Percentiles rank a stretch among this genome's conserved stretches.
These are phyloP conservation scores for Alternaria metachromatica DNA, from an alignment of 2,329 filamentous ascomycete species.

Conservation along the genomic window DNA sequence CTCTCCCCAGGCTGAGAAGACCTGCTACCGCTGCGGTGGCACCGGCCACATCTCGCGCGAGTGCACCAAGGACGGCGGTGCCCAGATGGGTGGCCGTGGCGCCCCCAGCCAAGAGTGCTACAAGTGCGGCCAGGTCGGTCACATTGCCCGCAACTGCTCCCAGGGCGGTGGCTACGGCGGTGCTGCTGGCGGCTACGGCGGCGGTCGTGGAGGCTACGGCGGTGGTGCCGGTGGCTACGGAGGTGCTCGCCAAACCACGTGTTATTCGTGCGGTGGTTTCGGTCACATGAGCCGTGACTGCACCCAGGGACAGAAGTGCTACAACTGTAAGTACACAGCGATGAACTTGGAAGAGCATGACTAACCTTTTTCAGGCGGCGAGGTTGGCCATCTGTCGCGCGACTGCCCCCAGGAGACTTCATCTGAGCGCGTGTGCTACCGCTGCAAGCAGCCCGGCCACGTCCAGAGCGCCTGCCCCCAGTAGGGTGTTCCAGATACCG, in stretches of 20 bases:
- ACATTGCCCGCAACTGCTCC: slow-evolving; percentile 92
- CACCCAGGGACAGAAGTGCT: slow-evolving; percentile 99
- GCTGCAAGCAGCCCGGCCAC: slow-evolving; percentile 86
- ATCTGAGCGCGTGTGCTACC: slow-evolving; percentile 97
- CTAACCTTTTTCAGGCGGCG: slow-evolving; percentile 62
- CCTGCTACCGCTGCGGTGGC: slow-evolving; percentile 77
- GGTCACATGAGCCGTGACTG: slow-evolving; percentile 99
- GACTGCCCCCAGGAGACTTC: slow-evolving; percentile 94
- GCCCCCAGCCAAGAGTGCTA: slow-evolving; percentile 75
- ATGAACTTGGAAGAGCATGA: slow-evolving; percentile 1
- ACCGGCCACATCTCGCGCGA: slow-evolving; percentile 92
- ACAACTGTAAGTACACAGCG: slow-evolving; percentile 75
- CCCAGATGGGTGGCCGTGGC: slow-evolving; percentile 52
- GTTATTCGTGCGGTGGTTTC: slow-evolving; percentile 97
- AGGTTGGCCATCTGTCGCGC: slow-evolving; percentile 92
- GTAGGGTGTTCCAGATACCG: slow-evolving; percentile 56
- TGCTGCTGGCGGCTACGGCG: slow-evolving; percentile 56
- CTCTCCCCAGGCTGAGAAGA: slow-evolving; percentile 84
- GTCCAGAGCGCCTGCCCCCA: slow-evolving; percentile 94
- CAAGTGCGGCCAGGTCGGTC: slow-evolving; percentile 96
- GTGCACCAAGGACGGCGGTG: slow-evolving; percentile 64
- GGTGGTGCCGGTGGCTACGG: slow-evolving; percentile 53
- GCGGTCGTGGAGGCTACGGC: slow-evolving; percentile 53
- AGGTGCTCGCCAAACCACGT: slow-evolving; percentile 65
- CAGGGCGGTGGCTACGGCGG: slow-evolving; percentile 59